Evolutionary conservation across 768 basidiomycete genomes (phyloP), one percentile per base, ranked within the genome.

Genomic region (Hebeloma cylindrosporum): DNA sequence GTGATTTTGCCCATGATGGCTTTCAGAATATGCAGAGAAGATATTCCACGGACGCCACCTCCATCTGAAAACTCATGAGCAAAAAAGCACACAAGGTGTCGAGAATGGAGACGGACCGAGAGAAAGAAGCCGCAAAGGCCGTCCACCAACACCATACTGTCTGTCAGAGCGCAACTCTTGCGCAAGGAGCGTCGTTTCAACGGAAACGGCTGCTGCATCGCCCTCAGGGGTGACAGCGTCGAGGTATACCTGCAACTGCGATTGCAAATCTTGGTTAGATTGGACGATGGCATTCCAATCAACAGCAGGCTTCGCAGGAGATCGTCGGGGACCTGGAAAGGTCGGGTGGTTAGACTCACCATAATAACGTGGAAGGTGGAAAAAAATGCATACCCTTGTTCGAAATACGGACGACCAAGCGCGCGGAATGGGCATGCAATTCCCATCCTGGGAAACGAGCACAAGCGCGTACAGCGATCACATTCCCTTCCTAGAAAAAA

Each of bases 1-100:
- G 57, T 48, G 20, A 62, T 26, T 27, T 63, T 52, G n/a, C 22
- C 37, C 67, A 68, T 64, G 34, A 70, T 51, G 2, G 51, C 52
- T 42, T 62, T 59, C 11, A 68, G 47, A 17, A 65, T 60, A 42
- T 60, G 52, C 3, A 67, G 53, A 0, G 61, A 55, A 2, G 66
- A 66, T 3, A 70, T 53, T 7, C 67, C 66, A 23, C 66, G 58
- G 4, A 70, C 65, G 8, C 67, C 67, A 32, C 68, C 68, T 5
- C 67, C 66, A 50, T 67, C 65, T 66, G 26, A 7, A 45, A 8
- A 7, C 11, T 14, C 3, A 29, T 9, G 17, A 43, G 9, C 5
- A 23, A 21, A 20, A 6, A 10, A 26, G 22, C 11, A 7, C 16
- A 14, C 3, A 1, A 37, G 16, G 10, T 16, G 30, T 22, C 14